phyloP scores from a whole-genome alignment of 129 eudicot genomes.

The Helianthus tuberosus region DNA sequence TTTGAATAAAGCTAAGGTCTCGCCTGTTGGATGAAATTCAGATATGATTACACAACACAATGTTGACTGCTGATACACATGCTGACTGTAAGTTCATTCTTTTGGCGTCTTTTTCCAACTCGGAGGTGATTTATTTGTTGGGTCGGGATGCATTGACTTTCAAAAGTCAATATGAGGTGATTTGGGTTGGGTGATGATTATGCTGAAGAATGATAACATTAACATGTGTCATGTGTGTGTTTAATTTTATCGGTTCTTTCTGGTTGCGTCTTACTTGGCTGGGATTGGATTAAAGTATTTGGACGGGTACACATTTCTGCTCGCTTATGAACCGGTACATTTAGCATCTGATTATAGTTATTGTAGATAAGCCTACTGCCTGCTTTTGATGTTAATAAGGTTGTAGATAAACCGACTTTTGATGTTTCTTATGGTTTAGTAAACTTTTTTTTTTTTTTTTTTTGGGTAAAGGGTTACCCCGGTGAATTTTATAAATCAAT shows the following conservation, averaged over 20 bases:
- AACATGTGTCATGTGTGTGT: not conserved
- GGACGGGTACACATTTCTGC: slow-evolving; percentile 10
- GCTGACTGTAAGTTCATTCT: slow-evolving; percentile 28
- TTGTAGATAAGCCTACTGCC: slow-evolving; percentile 2
- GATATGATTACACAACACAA: slow-evolving; percentile 17
- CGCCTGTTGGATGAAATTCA: slow-evolving; percentile 9
- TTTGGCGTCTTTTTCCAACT: slow-evolving; percentile 1
- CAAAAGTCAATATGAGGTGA: not conserved
- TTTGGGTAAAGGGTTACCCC: too few species aligned
- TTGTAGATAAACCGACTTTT: slow-evolving; percentile 6
- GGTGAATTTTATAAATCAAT: too few species aligned
- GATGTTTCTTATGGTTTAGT: not conserved
- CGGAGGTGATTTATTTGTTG: not conserved
- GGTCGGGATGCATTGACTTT: not conserved
- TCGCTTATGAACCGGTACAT: not conserved
- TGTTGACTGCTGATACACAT: slow-evolving; percentile 20
- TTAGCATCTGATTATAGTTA: slow-evolving; percentile 11
- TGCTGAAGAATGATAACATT: too few species aligned
- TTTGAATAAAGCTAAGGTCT: slow-evolving; percentile 46
- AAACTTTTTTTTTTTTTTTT: too few species aligned
- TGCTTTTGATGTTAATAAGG: slow-evolving; percentile 12
- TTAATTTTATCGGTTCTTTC: slow-evolving; percentile 1
- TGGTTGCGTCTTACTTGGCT: not conserved
- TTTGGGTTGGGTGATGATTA: not conserved
- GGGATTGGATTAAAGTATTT: slow-evolving; percentile 18